A percentile compares a stretch with the other conserved stretches of the same genome.
Evolutionary conservation across 2,329 filamentous ascomycete species (phyloP).

Genomic region (Fusarium compactum): DNA sequence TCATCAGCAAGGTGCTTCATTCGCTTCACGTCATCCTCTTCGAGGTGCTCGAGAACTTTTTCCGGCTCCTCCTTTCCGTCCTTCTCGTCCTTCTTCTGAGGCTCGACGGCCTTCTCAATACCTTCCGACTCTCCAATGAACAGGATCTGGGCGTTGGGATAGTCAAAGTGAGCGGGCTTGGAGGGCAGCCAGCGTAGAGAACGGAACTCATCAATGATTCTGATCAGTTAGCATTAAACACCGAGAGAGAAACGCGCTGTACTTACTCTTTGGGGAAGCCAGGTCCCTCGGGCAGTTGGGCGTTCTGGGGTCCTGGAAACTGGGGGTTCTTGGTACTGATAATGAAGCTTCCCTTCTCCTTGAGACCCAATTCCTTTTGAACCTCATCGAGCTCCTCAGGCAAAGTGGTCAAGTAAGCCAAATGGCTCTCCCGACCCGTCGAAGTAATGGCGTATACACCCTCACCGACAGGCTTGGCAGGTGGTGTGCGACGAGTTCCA

Average conservation of each 20-base stretch:
- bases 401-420: conserved; percentile 84
- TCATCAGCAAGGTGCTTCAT: conserved; percentile 65
- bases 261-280: conserved; percentile 78
- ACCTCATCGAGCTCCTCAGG: conserved; percentile 77
- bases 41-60: conserved; percentile 80
- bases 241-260: background rate
- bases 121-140: conserved; percentile 78
- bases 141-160: conserved; percentile 80
- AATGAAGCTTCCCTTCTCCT: conserved; percentile 79
- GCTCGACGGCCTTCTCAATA: conserved; percentile 67
- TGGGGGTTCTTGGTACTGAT: conserved; percentile 85
- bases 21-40: conserved; percentile 78
- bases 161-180: conserved; percentile 79
- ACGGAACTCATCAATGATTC: conserved; percentile 78
- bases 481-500: conserved; percentile 75
- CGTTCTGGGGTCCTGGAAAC: conserved; percentile 72
- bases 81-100: conserved; percentile 44
- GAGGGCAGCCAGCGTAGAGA: conserved; percentile 80
- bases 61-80: conserved; percentile 64
- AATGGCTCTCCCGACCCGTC: conserved; percentile 77
- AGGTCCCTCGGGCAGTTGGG: conserved; percentile 72
- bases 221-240: conserved; percentile 46
- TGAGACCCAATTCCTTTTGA: conserved; percentile 80
- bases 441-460: conserved; percentile 86
- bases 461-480: conserved; percentile 82